These are phyloP conservation scores for Thraustochytrium sp. DNA, from an alignment of 352 stramenopile genomes.

Conservation along the genomic window DNA sequence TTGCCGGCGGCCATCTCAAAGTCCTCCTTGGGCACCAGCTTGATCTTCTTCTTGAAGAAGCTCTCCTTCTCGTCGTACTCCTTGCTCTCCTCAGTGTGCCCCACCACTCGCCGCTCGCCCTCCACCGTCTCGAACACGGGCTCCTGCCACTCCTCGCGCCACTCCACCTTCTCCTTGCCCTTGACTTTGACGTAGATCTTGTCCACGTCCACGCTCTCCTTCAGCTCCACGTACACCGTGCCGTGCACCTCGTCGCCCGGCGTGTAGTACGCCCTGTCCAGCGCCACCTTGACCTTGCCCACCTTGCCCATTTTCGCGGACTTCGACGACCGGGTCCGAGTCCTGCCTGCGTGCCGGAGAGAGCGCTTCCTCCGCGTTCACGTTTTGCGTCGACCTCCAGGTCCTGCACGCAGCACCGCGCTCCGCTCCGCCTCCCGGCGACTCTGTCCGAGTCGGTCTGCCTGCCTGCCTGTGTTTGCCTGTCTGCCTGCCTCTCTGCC, in stretches of 20 bases:
- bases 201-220: background rate
- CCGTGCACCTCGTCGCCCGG: constrained; percentile 10
- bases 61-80: constrained; percentile 39
- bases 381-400: no score
- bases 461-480: no score
- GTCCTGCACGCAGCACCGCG: no score
- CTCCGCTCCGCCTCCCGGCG: no score
- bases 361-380: no score
- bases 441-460: no score
- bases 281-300: background rate
- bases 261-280: constrained; percentile 41
- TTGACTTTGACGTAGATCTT: constrained; percentile 40
- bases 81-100: background rate
- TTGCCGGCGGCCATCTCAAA: background rate
- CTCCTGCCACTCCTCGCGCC: constrained; percentile 11
- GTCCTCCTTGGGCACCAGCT: background rate
- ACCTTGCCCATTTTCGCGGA: constrained; percentile 23
- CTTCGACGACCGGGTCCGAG: no score
- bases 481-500: no score
- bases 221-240: constrained; percentile 23
- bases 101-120: background rate
- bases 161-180: constrained; percentile 39
- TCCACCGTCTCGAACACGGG: constrained; percentile 16
- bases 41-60: constrained; percentile 43
- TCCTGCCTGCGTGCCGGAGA: no score